Conservation (phyloP, 2,329 filamentous ascomycete genomes). For the Verticillium klebahnii region DNA sequence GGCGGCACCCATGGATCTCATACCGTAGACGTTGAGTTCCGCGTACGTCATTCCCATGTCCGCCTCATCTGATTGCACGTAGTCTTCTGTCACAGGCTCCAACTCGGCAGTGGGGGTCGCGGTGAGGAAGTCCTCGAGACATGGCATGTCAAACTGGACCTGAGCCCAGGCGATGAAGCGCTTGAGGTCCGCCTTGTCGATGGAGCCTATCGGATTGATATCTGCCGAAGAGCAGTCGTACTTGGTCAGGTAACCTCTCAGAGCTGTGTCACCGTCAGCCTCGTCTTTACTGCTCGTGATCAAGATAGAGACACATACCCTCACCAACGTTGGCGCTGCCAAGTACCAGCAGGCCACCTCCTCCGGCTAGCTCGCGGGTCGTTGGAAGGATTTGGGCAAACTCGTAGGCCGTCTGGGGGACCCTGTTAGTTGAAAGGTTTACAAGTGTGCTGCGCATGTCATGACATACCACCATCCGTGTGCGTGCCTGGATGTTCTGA, state of each 20-base stretch:
- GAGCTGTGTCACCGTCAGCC: slow-evolving; percentile 21
- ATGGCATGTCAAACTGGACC: slow-evolving; percentile 55
- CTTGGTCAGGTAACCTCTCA: slow-evolving; percentile 57
- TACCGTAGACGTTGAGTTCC: slow-evolving; percentile 26
- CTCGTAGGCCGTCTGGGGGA: slow-evolving; percentile 36
- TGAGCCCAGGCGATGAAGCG: slow-evolving; percentile 64
- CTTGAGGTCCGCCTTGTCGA: slow-evolving; percentile 64
- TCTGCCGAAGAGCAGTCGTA: slow-evolving; percentile 48
- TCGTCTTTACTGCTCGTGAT: slow-evolving; percentile 5
- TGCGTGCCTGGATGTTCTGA: slow-evolving; percentile 62
- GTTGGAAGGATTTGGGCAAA: slow-evolving; percentile 61
- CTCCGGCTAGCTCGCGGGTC: slow-evolving; percentile 49
- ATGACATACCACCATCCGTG: background rate
- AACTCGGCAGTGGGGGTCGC: slow-evolving; percentile 60
- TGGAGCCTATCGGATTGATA: slow-evolving; percentile 59
- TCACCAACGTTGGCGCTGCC: slow-evolving; percentile 62
- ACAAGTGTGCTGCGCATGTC: background rate
- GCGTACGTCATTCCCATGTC: slow-evolving; percentile 51
- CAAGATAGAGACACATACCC: background rate
- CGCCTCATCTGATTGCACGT: slow-evolving; percentile 44
- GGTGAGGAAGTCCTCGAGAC: slow-evolving; percentile 61
- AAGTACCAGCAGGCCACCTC: slow-evolving; percentile 60
- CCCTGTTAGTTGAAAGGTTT: background rate
- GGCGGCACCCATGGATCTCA: background rate
- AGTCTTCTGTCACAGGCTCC: slow-evolving; percentile 60